Conservation (phyloP, 2,329 filamentous ascomycete genomes). For the Trichoderma pleuroti region DNA sequence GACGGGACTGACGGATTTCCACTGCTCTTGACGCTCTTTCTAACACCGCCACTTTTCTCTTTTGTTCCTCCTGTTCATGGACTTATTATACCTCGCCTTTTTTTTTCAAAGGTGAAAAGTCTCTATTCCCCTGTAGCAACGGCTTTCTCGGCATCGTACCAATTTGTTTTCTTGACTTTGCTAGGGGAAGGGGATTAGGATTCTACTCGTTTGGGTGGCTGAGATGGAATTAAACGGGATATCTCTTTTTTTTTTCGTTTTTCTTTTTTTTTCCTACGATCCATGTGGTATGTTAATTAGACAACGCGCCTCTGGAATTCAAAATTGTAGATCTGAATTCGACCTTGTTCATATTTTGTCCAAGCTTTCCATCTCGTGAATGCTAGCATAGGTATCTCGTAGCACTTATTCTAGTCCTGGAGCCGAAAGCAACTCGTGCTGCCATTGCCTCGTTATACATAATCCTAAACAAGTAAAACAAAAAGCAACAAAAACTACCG, state of each 20-base stretch:
- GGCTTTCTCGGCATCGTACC: background rate
- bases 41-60: constrained; percentile 7
- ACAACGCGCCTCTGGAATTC: constrained; percentile 32
- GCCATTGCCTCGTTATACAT: constrained; percentile 11
- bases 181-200: constrained; percentile 4
- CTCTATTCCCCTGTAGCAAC: constrained; percentile 2
- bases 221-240: constrained; percentile 15
- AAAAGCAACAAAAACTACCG: background rate
- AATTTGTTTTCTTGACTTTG: constrained; percentile 9
- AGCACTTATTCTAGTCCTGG: background rate
- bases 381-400: constrained; percentile 7
- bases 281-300: constrained; percentile 28
- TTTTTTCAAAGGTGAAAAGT: background rate
- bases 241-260: background rate
- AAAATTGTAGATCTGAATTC: constrained; percentile 35
- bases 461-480: constrained; percentile 9
- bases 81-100: background rate
- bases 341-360: constrained; percentile 17
- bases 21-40: constrained; percentile 10
- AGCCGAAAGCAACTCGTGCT: constrained; percentile 5
- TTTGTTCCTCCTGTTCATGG: background rate
- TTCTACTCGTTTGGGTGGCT: constrained; percentile 12
- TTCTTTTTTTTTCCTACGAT: background rate
- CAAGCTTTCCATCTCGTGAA: constrained; percentile 18
- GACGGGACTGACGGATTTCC: background rate